Evolutionary conservation across 768 basidiomycete genomes (phyloP).

Genomic region (Postia placenta): DNA sequence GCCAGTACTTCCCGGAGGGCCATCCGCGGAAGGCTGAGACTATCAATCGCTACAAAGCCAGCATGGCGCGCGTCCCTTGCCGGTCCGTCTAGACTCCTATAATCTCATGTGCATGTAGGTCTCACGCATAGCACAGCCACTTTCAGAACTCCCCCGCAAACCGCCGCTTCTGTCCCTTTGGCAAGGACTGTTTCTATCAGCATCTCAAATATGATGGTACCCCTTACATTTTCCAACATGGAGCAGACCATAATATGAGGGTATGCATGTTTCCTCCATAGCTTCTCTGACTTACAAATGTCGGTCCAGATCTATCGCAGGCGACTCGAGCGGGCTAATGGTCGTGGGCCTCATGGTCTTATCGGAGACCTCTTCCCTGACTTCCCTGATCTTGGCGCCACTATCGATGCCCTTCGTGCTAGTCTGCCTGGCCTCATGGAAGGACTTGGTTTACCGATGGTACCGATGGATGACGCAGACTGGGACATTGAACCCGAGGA

Average conservation of each 20-base stretch:
- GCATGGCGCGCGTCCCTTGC: constrained; percentile 69
- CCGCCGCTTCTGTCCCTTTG: constrained; percentile 67
- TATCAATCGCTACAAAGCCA: constrained; percentile 58
- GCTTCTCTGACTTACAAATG: not conserved
- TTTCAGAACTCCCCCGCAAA: constrained; percentile 47
- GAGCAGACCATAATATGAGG: constrained; percentile 20
- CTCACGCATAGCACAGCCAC: constrained; percentile 35
- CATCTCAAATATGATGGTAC: constrained; percentile 67
- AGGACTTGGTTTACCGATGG: not conserved
- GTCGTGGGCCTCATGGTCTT: no score
- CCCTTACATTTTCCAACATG: constrained; percentile 46
- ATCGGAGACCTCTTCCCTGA: not conserved
- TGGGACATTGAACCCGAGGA: not conserved
- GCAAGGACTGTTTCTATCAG: constrained; percentile 76
- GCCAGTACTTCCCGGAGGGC: constrained; percentile 53
- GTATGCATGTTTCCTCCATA: not conserved
- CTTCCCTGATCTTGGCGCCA: not conserved
- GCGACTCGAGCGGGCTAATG: not conserved
- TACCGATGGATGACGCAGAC: not conserved
- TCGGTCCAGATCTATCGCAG: not conserved
- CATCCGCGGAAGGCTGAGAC: constrained; percentile 45
- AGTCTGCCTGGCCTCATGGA: not conserved
- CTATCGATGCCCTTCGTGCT: not conserved
- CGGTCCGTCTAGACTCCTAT: constrained; percentile 38
- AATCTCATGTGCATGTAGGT: not conserved